Conservation (phyloP, 2,329 filamentous ascomycete species). For the Sporothrix brasiliensis region DNA sequence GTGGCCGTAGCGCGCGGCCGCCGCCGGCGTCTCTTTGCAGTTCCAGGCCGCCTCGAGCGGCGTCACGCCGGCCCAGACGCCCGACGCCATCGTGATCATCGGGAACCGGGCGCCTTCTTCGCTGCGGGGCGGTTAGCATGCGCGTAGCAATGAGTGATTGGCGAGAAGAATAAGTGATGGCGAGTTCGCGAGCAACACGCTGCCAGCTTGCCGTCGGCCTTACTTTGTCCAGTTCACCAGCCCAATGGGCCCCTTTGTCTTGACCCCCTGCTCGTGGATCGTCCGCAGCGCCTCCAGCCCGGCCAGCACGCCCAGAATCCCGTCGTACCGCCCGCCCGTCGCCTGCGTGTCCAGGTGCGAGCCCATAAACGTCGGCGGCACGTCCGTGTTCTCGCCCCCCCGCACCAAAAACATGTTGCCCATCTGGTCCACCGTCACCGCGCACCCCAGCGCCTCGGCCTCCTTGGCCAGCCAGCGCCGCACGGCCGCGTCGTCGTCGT, state of each 20-base stretch:
- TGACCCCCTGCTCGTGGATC: conserved; percentile 66
- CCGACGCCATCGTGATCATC: conserved; percentile 71
- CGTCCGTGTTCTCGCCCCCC: conserved; percentile 63
- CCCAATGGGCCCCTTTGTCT: conserved; percentile 71
- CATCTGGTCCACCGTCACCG: conserved; percentile 71
- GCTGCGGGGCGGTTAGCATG: conserved; percentile 45
- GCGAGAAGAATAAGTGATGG: too few species aligned
- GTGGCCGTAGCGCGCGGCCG: conserved; percentile 16
- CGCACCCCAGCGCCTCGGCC: conserved; percentile 65
- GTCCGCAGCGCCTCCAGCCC: conserved; percentile 72
- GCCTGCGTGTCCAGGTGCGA: conserved; percentile 58
- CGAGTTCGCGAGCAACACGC: too few species aligned
- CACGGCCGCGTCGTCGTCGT: conserved; percentile 69
- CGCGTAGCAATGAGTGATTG: too few species aligned
- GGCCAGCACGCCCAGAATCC: conserved; percentile 73
- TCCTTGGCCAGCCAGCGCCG: conserved; percentile 76
- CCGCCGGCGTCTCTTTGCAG: conserved; percentile 58
- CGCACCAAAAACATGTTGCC: conserved; percentile 79
- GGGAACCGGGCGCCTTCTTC: conserved; percentile 83
- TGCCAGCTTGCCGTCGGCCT: conserved; percentile 32
- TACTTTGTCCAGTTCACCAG: conserved; percentile 79
- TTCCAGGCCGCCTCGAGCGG: conserved; percentile 62
- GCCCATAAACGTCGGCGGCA: conserved; percentile 67
- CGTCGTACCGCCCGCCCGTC: conserved; percentile 70
- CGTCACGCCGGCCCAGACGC: conserved; percentile 73